phyloP scores from a whole-genome alignment of 106 monocot species.

The Agapanthus africanus region DNA sequence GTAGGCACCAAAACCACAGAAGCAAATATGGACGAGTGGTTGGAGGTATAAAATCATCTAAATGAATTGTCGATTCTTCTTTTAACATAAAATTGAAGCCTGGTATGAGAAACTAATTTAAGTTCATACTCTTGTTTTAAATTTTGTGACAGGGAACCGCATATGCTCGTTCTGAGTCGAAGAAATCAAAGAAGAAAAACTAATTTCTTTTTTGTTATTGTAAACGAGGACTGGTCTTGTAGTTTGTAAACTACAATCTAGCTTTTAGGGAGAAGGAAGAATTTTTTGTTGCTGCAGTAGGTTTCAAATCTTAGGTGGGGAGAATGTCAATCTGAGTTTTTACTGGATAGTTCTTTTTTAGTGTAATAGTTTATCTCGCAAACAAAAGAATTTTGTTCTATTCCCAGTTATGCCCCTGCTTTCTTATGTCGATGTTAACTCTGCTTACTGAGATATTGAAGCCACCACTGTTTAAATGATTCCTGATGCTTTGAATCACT shows the following conservation, averaged over 20 bases:
- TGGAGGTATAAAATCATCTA: conserved; percentile 33
- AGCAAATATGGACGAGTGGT: conserved; percentile 74
- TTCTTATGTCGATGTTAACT: no score
- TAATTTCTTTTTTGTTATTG: conserved; percentile 6
- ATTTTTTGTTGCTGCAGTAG: not conserved
- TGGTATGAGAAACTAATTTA: not conserved
- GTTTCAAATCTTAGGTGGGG: not conserved
- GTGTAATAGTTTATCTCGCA: conserved; percentile 4
- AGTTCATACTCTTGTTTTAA: not conserved
- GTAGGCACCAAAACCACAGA: conserved; percentile 57
- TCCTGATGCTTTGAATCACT: no score
- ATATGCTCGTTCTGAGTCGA: conserved; percentile 45
- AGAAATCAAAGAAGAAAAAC: conserved; percentile 71
- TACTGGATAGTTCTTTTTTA: conserved; percentile 6
- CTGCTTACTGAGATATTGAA: no score
- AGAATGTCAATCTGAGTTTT: conserved; percentile 11
- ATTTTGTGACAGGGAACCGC: conserved; percentile 49
- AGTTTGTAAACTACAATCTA: conserved; percentile 4
- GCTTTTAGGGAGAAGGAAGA: not conserved
- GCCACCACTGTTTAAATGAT: no score
- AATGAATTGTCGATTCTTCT: not conserved
- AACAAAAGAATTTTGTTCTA: no score
- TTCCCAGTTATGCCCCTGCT: no score
- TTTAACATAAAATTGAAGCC: not conserved
- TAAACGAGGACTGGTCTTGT: not conserved